Evolutionary conservation across 305 asterid genomes (phyloP).

Genomic region (Rubia tinctorum): DNA sequence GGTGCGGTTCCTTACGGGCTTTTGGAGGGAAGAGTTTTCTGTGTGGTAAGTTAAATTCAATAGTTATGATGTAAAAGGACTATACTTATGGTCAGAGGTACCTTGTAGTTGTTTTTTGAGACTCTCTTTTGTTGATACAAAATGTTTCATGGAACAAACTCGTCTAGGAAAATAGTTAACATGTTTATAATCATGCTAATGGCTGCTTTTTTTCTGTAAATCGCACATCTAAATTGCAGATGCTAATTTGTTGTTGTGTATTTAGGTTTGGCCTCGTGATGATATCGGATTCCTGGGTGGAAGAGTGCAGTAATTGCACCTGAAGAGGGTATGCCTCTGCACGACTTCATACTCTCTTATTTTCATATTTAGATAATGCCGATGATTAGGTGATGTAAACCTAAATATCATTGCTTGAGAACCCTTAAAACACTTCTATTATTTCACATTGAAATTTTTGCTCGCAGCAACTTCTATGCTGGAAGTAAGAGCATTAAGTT

Average conservation of each 20-base stretch:
- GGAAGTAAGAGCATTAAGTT: neutral
- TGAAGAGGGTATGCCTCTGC: slow-evolving; percentile 1
- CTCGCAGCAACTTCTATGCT: neutral
- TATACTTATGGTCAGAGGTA: neutral
- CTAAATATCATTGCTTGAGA: neutral
- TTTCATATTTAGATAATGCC: neutral
- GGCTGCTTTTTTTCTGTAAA: neutral
- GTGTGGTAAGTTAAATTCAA: slow-evolving; percentile 40
- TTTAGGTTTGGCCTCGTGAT: slow-evolving; percentile 9
- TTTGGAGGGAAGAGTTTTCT: slow-evolving; percentile 49
- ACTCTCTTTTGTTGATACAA: neutral
- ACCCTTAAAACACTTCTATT: neutral
- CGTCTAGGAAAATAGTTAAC: neutral
- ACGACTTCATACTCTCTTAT: neutral
- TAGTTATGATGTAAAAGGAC: neutral
- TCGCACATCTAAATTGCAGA: neutral
- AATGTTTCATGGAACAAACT: neutral
- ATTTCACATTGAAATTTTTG: neutral
- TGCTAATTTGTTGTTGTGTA: neutral
- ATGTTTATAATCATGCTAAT: neutral
- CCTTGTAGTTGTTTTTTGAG: neutral
- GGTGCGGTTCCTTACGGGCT: slow-evolving; percentile 82
- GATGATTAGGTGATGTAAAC: neutral
- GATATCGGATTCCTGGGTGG: slow-evolving; percentile 5
- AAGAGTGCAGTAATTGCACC: neutral